Evolutionary conservation across 2,329 filamentous ascomycete genomes (phyloP).

Genomic region (Zymoseptoria pseudotritici): DNA sequence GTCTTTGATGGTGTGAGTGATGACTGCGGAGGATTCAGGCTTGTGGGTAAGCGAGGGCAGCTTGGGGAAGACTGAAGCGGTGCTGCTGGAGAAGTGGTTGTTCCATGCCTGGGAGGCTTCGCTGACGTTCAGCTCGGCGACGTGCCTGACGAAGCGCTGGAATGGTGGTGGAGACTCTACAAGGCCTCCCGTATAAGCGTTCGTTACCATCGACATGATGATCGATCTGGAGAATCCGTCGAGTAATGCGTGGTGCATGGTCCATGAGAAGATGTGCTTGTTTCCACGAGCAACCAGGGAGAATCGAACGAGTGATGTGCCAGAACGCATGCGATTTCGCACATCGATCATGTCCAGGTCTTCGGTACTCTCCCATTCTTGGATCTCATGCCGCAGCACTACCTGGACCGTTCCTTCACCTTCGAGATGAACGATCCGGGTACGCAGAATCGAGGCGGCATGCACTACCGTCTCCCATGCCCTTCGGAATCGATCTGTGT

Average conservation of each 20-base stretch:
- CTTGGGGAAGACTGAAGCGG: slow-evolving; percentile 30
- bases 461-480: slow-evolving; percentile 31
- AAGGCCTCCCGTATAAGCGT: neutral
- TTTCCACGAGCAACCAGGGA: slow-evolving; percentile 5
- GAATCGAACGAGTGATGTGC: slow-evolving; percentile 33
- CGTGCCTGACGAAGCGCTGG: slow-evolving; percentile 30
- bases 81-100: slow-evolving; percentile 22
- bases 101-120: slow-evolving; percentile 31
- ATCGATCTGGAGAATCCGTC: slow-evolving; percentile 34
- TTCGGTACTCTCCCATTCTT: neutral
- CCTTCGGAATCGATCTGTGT: slow-evolving; percentile 26
- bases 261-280: slow-evolving; percentile 1
- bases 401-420: slow-evolving; percentile 22
- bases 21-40: slow-evolving; percentile 19
- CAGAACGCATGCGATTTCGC: slow-evolving; percentile 35
- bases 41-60: slow-evolving; percentile 20
- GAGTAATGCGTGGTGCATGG: slow-evolving; percentile 34
- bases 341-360: neutral
- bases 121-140: slow-evolving; percentile 18
- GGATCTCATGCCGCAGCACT: neutral
- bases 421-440: slow-evolving; percentile 32
- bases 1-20: slow-evolving; percentile 15
- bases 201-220: slow-evolving; percentile 26
- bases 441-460: slow-evolving; percentile 31
- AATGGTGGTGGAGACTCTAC: slow-evolving; percentile 5